Base-by-base conservation (phyloP, 768 basidiomycete species). In the Inosperma sp. region DNA sequence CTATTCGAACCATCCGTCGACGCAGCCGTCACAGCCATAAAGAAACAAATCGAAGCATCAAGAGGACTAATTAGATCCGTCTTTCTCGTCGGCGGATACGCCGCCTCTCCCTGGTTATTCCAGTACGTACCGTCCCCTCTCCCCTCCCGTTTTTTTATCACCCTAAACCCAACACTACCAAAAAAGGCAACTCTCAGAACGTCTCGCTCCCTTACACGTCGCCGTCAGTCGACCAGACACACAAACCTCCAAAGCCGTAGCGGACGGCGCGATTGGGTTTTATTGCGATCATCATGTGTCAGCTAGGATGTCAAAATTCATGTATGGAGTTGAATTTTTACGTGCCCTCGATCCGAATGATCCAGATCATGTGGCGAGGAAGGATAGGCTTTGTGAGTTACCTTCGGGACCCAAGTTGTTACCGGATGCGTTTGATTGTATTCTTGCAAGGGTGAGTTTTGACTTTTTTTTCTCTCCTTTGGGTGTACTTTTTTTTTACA, bases 231-330 rank as follows among this genome's bases (percentile, higher is more conserved):
- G 88, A 48, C 88, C 86, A 10, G 88, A 90, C 60, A 84, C 81
- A 44, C 86, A 88, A 64, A 90, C 88, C 83, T 88, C 88, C 14
- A 91, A 91, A 65, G 88, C 88, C 3, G 87, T 89, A 6, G 86
- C 88, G 25, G 86, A 91, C 55, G 88, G 88, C 21, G 86, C 87
- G 2, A 80, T 90, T 55, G 86, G 86, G 23, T 91, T 89, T 66
- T 89, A 88, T 66, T 86, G 84, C 56, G 88, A 89, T 59, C 88
- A 89, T 54, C 83, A 88, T 57, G 88, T 91, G 49, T 85, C 85
- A 4, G 85, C 88, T 19, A 79, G 88, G 36, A 81, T 88, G 72
- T 85, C 86, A 25, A 87, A 77, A 62, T 88, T 79, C 60, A 82
- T 88, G 80, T 91, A 89, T 60, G 88, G 88, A 13, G 88, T 89